These are phyloP conservation scores for Penicillium oxalicum DNA, from an alignment of 2,329 filamentous ascomycete genomes.

Conservation along the genomic window DNA sequence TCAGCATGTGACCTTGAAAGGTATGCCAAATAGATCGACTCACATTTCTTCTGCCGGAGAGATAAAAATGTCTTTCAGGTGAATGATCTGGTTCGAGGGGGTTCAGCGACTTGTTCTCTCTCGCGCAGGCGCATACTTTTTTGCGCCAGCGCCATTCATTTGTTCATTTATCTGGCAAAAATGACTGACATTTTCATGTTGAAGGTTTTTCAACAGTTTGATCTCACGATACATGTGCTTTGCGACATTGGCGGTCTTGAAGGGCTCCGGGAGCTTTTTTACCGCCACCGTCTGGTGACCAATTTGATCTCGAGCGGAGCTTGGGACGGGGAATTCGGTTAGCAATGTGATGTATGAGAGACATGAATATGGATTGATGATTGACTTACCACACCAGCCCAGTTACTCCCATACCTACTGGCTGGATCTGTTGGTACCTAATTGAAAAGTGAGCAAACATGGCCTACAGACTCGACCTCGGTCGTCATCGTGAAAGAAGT, in stretches of 20 bases:
- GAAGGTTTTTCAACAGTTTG: constrained; percentile 91
- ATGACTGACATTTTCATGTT: constrained; percentile 80
- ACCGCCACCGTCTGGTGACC: constrained; percentile 93
- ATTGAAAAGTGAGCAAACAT: neutral
- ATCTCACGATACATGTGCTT: constrained; percentile 96
- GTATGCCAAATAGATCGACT: constrained; percentile 24
- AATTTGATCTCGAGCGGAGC: constrained; percentile 94
- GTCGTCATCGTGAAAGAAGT: too few species aligned
- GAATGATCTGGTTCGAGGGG: constrained; percentile 65
- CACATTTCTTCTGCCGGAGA: constrained; percentile 98
- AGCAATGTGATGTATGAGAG: neutral
- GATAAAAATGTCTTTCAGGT: constrained; percentile 98
- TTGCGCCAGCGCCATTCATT: too few species aligned
- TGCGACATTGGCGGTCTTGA: constrained; percentile 94
- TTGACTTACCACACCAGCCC: constrained; percentile 82
- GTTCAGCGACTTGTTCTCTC: too few species aligned
- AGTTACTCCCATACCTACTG: constrained; percentile 97
- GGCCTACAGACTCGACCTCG: too few species aligned
- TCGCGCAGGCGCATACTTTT: constrained; percentile 4
- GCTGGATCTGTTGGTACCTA: constrained; percentile 94
- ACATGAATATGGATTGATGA: constrained; percentile 7
- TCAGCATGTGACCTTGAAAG: neutral
- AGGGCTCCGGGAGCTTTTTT: constrained; percentile 99
- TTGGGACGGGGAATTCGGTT: constrained; percentile 34
- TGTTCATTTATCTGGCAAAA: too few species aligned